Evolutionary conservation across 192 early-diverging fungal genomes (phyloP).

Genomic region (Coemansia sp.): DNA sequence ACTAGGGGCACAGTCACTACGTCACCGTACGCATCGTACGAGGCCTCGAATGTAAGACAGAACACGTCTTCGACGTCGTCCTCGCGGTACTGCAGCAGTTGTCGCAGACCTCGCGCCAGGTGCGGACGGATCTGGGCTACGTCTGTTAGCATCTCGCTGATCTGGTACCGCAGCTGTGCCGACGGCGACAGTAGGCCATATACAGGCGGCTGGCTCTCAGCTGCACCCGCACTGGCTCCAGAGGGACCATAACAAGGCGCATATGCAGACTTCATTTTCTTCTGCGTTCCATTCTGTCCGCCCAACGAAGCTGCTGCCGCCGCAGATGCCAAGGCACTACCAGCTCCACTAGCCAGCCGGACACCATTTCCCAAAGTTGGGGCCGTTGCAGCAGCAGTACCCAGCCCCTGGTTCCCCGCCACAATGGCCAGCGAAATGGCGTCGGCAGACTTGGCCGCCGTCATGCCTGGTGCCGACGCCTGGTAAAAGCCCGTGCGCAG

Average conservation of each 20-base stretch:
- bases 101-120: conserved; percentile 76
- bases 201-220: conserved; percentile 28
- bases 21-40: conserved; percentile 71
- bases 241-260: conserved; percentile 12
- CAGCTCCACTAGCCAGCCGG: not conserved
- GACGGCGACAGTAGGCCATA: conserved; percentile 39
- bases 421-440: conserved; percentile 14
- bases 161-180: conserved; percentile 48
- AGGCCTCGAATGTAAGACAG: conserved; percentile 72
- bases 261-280: conserved; percentile 6
- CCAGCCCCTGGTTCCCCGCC: conserved; percentile 13
- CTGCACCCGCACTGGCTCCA: not conserved
- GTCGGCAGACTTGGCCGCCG: conserved; percentile 14
- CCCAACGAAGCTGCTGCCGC: not conserved
- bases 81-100: conserved; percentile 75
- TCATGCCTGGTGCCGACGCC: conserved; percentile 6
- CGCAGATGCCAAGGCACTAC: not conserved
- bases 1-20: conserved; percentile 63
- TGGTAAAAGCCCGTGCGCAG: conserved; percentile 50
- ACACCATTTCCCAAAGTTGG: not conserved
- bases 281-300: not conserved
- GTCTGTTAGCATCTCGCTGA: conserved; percentile 73
- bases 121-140: conserved; percentile 69
- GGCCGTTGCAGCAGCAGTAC: not conserved
- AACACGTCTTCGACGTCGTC: conserved; percentile 85